Evolutionary conservation across 1,284 basidiomycete species (phyloP).

Genomic region (Ustilago shanxiensis): DNA sequence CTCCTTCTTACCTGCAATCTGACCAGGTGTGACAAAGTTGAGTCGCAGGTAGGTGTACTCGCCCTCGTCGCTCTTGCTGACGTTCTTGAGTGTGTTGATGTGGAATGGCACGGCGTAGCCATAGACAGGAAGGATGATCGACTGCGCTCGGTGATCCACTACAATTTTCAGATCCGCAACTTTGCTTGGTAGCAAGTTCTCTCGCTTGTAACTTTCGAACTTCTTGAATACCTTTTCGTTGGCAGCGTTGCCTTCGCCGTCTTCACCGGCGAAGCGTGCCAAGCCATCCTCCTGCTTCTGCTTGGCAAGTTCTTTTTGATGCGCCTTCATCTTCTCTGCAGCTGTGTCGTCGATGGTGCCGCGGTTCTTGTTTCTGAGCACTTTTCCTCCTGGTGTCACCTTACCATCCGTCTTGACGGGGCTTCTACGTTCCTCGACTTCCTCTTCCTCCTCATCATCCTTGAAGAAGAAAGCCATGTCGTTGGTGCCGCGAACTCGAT

Average conservation of each 20-base stretch:
- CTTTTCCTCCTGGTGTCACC: conserved; percentile 63
- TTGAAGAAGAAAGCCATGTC: conserved; percentile 88
- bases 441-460: conserved; percentile 65
- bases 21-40: conserved; percentile 98
- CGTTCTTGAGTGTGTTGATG: conserved; percentile 98
- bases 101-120: conserved; percentile 98
- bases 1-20: conserved; percentile 97
- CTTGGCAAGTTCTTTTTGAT: conserved; percentile 87
- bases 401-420: conserved; percentile 50
- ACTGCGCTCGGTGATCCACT: conserved; percentile 89
- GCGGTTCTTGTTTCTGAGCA: conserved; percentile 72
- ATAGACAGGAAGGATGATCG: conserved; percentile 91
- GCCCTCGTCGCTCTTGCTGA: conserved; percentile 96
- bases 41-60: conserved; percentile 94
- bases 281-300: conserved; percentile 85
- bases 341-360: conserved; percentile 80
- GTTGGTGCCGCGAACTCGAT: conserved; percentile 76
- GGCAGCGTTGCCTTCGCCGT: conserved; percentile 75
- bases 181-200: conserved; percentile 82
- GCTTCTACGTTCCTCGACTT: conserved; percentile 44
- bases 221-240: conserved; percentile 84
- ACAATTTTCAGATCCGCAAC: conserved; percentile 77
- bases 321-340: conserved; percentile 85
- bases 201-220: conserved; percentile 97
- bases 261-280: conserved; percentile 78